A percentile compares a stretch with the other conserved stretches of the same genome.
These are phyloP conservation scores for Mortierella claussenii DNA, from an alignment of 192 early-diverging fungal species.

Conservation along the genomic window DNA sequence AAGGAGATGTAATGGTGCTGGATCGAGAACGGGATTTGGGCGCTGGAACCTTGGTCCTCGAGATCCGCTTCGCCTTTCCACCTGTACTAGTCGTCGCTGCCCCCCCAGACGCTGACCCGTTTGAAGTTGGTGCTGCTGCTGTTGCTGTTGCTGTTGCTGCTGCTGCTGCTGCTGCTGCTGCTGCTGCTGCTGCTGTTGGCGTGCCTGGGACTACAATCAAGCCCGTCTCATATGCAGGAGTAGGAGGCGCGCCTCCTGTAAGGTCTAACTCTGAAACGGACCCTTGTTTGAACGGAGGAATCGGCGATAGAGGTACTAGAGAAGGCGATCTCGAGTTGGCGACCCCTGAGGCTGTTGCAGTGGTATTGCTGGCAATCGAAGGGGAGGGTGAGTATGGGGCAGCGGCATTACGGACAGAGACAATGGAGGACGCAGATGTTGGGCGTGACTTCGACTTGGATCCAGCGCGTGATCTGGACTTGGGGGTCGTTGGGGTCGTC, in stretches of 20 bases:
- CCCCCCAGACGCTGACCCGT: constrained; percentile 3
- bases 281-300: constrained; percentile 30
- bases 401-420: constrained; percentile 34
- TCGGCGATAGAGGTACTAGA: constrained; percentile 37
- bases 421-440: constrained; percentile 31
- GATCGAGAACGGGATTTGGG: constrained; percentile 44
- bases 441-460: constrained; percentile 49
- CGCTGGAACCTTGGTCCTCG: constrained; percentile 32
- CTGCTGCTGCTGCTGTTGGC: not conserved
- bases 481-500: constrained; percentile 30
- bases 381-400: constrained; percentile 51
- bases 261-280: constrained; percentile 5
- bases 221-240: constrained; percentile 42
- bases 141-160: constrained; percentile 7
- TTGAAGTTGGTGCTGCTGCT: too few species aligned
- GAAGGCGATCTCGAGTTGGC: constrained; percentile 43
- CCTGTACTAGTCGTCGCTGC: constrained; percentile 14
- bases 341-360: not conserved
- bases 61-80: constrained; percentile 40
- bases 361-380: constrained; percentile 12
- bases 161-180: constrained; percentile 3
- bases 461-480: constrained; percentile 44
- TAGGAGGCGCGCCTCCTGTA: constrained; percentile 8
- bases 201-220: constrained; percentile 33
- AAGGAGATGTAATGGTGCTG: constrained; percentile 29